phyloP scores from a whole-genome alignment of 768 basidiomycete genomes.

The Boletus rubropictus region DNA sequence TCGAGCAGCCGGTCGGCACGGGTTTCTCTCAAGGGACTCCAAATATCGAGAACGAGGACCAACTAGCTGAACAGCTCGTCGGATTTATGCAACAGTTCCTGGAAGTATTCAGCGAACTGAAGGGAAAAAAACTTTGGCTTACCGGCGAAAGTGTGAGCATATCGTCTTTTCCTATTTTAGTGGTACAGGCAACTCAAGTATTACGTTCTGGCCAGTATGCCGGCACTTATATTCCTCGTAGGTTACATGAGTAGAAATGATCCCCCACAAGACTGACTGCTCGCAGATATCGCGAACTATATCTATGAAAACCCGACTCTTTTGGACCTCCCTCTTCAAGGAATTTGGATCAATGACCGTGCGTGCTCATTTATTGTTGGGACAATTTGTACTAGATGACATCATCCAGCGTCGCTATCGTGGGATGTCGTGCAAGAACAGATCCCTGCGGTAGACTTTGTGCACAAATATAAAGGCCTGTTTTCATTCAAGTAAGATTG shows the following conservation, averaged over 20 bases:
- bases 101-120: slow-evolving; percentile 66
- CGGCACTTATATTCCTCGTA: slow-evolving; percentile 61
- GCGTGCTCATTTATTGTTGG: slow-evolving; percentile 20
- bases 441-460: slow-evolving; percentile 70
- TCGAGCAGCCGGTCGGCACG: slow-evolving; percentile 78
- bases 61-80: slow-evolving; percentile 49
- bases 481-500: slow-evolving; percentile 63
- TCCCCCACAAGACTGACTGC: neutral
- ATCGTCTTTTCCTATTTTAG: neutral
- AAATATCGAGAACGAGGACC: slow-evolving; percentile 51
- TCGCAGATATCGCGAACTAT: slow-evolving; percentile 65
- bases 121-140: slow-evolving; percentile 65
- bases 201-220: slow-evolving; percentile 47
- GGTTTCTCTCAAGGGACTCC: slow-evolving; percentile 71
- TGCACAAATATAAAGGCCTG: slow-evolving; percentile 63
- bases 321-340: slow-evolving; percentile 55
- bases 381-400: neutral
- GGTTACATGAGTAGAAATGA: slow-evolving; percentile 14
- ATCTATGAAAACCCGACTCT: slow-evolving; percentile 54
- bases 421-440: slow-evolving; percentile 61
- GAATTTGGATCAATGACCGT: slow-evolving; percentile 74
- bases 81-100: slow-evolving; percentile 72
- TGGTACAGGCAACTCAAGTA: neutral
- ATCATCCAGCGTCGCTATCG: slow-evolving; percentile 44
- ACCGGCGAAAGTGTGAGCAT: slow-evolving; percentile 67